These are phyloP conservation scores for Stentor coeruleus DNA, from an alignment of 73 alveolate species.

Conservation along the genomic window DNA sequence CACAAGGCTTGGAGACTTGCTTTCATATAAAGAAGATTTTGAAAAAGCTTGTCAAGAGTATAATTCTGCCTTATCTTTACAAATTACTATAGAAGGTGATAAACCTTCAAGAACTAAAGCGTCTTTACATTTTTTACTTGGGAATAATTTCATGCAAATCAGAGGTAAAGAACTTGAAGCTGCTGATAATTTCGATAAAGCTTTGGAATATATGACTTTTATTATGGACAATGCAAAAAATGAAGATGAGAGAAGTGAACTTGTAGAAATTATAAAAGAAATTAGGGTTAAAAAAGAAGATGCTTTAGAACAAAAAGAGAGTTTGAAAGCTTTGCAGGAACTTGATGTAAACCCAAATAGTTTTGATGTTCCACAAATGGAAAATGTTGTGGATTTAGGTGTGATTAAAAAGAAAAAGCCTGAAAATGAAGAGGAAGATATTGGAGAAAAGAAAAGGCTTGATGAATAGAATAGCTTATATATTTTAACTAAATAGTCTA, in stretches of 20 bases:
- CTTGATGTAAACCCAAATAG: neutral
- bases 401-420: neutral
- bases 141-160: neutral
- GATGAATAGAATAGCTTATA: too few relatives aligned
- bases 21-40: neutral
- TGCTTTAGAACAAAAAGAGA: slow-evolving; percentile 14
- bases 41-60: slow-evolving; percentile 23
- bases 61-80: neutral
- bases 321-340: neutral
- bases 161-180: slow-evolving; percentile 13
- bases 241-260: neutral
- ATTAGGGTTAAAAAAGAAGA: neutral
- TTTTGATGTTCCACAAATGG: neutral
- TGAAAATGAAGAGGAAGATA: too few relatives aligned
- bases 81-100: neutral
- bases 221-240: neutral
- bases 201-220: too few relatives aligned
- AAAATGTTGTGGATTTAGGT: neutral
- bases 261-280: neutral
- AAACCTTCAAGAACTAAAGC: slow-evolving; percentile 10
- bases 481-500: too few relatives aligned
- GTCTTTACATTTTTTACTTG: neutral
- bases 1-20: slow-evolving; percentile 1
- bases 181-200: neutral
- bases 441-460: too few relatives aligned